phyloP scores from a whole-genome alignment of 176 grass and related monocot species.

The Areca catechu region DNA sequence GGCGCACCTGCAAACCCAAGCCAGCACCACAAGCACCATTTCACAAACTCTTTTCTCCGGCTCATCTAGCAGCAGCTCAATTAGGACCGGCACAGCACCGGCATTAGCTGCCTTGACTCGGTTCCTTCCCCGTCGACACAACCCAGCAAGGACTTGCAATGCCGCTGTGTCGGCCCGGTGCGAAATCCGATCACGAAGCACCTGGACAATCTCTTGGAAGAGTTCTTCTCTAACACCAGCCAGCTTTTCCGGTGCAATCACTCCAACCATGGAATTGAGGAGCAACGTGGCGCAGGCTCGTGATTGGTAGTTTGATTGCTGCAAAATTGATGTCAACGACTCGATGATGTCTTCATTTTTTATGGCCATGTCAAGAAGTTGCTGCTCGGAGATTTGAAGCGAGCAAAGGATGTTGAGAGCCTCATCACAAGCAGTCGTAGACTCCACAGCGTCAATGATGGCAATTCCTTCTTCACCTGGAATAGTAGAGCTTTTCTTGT shows the following conservation, averaged over 20 bases:
- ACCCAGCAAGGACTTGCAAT: background rate
- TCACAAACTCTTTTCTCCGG: background rate
- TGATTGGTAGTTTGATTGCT: too few relatives aligned
- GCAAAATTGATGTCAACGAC: too few relatives aligned
- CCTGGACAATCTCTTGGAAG: conserved; percentile 1
- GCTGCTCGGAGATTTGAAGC: background rate
- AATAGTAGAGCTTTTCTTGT: too few relatives aligned
- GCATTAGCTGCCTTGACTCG: background rate
- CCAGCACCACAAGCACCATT: conserved; percentile 6
- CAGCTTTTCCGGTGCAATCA: too few relatives aligned
- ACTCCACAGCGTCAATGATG: too few relatives aligned
- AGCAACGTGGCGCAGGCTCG: too few relatives aligned
- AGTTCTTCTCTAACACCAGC: background rate
- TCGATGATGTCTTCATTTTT: too few relatives aligned
- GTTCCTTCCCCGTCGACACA: background rate
- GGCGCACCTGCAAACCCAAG: background rate
- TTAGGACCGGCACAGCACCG: background rate
- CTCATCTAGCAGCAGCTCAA: background rate
- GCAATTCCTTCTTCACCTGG: too few relatives aligned
- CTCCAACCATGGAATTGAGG: too few relatives aligned
- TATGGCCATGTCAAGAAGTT: background rate
- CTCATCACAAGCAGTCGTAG: background rate
- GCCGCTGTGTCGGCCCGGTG: background rate
- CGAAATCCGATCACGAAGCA: background rate
- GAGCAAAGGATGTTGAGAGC: background rate